phyloP scores from a whole-genome alignment of 2,329 filamentous ascomycete genomes.

The Nothomitra cinnamomea region DNA sequence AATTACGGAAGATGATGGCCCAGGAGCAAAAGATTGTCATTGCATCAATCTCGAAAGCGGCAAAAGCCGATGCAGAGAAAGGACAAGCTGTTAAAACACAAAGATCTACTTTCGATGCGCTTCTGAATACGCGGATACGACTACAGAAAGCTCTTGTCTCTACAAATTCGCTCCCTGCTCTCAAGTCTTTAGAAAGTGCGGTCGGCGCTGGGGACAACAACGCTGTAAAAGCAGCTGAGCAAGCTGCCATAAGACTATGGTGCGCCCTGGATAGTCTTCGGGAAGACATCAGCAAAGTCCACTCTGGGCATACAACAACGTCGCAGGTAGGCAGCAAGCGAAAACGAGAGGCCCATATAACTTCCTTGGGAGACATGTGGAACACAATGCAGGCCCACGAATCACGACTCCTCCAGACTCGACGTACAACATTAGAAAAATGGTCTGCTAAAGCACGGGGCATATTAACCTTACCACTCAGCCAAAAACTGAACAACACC shows the following conservation, averaged over 20 bases:
- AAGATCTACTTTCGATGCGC: conserved; percentile 67
- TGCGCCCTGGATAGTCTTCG: conserved; percentile 61
- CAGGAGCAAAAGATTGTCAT: conserved; percentile 50
- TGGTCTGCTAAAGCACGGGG: conserved; percentile 72
- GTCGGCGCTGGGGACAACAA: conserved; percentile 23
- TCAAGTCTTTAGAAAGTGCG: conserved; percentile 24
- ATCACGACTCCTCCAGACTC: conserved; percentile 36
- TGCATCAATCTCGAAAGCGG: conserved; percentile 46
- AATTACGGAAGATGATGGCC: conserved; percentile 50
- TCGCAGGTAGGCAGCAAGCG: conserved; percentile 38
- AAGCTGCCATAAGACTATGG: conserved; percentile 71
- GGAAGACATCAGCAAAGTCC: conserved; percentile 35
- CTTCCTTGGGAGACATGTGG: conserved; percentile 36
- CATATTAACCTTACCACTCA: conserved; percentile 23
- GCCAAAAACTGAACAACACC: conserved; percentile 39
- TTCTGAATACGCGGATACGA: conserved; percentile 81
- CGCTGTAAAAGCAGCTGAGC: conserved; percentile 63
- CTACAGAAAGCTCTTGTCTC: conserved; percentile 80
- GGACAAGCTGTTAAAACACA: conserved; percentile 76
- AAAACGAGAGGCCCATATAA: conserved; percentile 26
- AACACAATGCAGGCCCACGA: conserved; percentile 52
- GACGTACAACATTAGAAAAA: conserved; percentile 64
- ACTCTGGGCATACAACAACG: conserved; percentile 16
- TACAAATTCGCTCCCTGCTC: conserved; percentile 51
- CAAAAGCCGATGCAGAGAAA: conserved; percentile 65